Evolutionary conservation across 2,329 filamentous ascomycete species (phyloP).

Genomic region (Neophaeococcomyces mojaviensis): DNA sequence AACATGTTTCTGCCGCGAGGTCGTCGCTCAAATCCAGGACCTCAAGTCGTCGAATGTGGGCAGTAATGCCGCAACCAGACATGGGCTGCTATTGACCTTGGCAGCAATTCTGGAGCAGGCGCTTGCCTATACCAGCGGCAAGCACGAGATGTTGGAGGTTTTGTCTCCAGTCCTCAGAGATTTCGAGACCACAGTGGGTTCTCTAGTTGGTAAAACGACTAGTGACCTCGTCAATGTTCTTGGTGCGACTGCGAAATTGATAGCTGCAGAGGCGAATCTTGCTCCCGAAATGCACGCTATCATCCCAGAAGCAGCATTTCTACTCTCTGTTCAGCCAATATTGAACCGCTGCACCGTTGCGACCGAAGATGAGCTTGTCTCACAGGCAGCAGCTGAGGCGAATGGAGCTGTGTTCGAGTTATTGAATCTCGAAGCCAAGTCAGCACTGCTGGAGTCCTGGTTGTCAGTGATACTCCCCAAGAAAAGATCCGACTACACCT

Average conservation of each 20-base stretch:
- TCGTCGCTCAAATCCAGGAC: slow-evolving; percentile 29
- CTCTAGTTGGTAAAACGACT: slow-evolving; percentile 21
- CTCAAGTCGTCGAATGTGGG: slow-evolving; percentile 31
- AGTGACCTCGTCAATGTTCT: slow-evolving; percentile 24
- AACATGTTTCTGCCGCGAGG: slow-evolving; percentile 5
- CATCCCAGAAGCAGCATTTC: slow-evolving; percentile 24
- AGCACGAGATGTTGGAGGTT: not conserved
- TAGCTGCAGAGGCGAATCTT: slow-evolving; percentile 5
- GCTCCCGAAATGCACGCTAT: slow-evolving; percentile 10
- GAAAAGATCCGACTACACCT: slow-evolving; percentile 30
- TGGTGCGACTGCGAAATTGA: slow-evolving; percentile 15
- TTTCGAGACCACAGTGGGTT: slow-evolving; percentile 14
- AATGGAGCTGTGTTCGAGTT: slow-evolving; percentile 34
- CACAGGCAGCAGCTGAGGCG: slow-evolving; percentile 34
- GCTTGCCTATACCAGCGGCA: not conserved
- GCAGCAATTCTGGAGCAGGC: slow-evolving; percentile 23
- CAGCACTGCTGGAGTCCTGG: slow-evolving; percentile 33
- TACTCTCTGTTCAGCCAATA: slow-evolving; percentile 25
- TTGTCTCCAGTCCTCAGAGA: slow-evolving; percentile 14
- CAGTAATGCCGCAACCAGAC: slow-evolving; percentile 35
- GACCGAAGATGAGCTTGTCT: slow-evolving; percentile 31
- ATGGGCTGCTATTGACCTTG: slow-evolving; percentile 37
- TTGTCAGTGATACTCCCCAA: slow-evolving; percentile 31
- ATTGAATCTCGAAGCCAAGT: slow-evolving; percentile 27
- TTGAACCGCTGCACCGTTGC: slow-evolving; percentile 35